Evolutionary conservation across 2,329 filamentous ascomycete species (phyloP), one percentile per base, ranked within the genome.

Genomic region (Aspergillus aculeatus): DNA sequence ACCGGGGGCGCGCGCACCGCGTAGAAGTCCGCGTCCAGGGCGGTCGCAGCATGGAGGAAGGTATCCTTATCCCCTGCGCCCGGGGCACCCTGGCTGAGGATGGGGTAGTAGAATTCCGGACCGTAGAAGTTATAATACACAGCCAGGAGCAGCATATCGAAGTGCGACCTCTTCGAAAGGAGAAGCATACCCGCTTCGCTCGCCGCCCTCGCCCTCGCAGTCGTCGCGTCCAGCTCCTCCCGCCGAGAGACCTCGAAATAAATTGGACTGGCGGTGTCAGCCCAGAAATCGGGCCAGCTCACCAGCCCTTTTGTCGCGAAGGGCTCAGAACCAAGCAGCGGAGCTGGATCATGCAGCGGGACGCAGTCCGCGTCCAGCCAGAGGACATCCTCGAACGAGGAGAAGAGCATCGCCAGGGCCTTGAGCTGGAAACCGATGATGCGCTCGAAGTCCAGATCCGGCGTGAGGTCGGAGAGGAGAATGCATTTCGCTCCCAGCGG

Each of bases 301-400:
- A 86, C 73, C 31, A 85, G 71, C n/a, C 83, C 83, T 1, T 75
- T 77, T 0, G 78, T 78, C 6, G 62, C 71, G 69, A 81, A 86
- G 0, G 82, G 82, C 41, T 81, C 77, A 2, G 74, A 71, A 5
- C 73, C 68, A 65, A 86, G 81, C 12, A 86, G 68, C 7, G 60
- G 47, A 2, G 64, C 65, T 2, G 79, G 77, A 49, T 80, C 69
- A 61, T 75, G 69, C 12, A 78, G 67, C 10, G 83, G 81, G 64
- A 84, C 81, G 56, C 77, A 77, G 64, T 85, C 83, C 52, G 81
- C 80, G 65, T 86, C 83, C 57, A 86, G 75, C 68, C 83, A 84
- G 31, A 86, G 74, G 12, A 83, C 77, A 54, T 82, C 76, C 64
- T 84, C 80, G 65, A 84, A 86, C 5, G 82, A 80, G 2, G 83